A percentile compares a stretch with the other conserved stretches of the same genome.
Conservation (phyloP, 2,329 filamentous ascomycete species). For the Geosmithia morbida region DNA sequence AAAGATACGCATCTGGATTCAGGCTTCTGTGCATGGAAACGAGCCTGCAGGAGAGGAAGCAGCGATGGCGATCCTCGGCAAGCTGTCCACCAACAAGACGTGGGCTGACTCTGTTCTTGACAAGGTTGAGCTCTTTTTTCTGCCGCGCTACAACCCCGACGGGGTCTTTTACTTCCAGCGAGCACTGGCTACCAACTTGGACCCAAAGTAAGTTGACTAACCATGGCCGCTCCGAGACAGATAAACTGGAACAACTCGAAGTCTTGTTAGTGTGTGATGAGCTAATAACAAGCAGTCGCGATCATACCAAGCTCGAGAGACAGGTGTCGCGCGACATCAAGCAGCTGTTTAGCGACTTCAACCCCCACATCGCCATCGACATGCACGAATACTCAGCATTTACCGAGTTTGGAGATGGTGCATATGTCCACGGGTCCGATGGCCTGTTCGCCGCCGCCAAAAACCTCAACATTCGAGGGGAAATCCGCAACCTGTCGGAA, state of each 20-base stretch:
- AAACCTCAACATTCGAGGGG: constrained; percentile 16
- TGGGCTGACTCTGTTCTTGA: constrained; percentile 13
- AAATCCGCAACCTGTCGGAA: constrained; percentile 13
- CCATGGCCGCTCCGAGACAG: too few species aligned
- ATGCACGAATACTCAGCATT: constrained; percentile 15
- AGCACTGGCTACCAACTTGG: constrained; percentile 11
- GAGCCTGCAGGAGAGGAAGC: constrained; percentile 17
- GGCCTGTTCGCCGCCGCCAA: constrained; percentile 17
- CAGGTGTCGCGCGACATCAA: constrained; percentile 16
- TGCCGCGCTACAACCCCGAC: constrained; percentile 18
- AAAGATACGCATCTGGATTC: constrained; percentile 16
- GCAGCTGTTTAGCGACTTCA: constrained; percentile 10
- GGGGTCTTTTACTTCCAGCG: constrained; percentile 18
- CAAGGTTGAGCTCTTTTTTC: constrained; percentile 12
- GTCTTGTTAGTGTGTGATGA: too few species aligned
- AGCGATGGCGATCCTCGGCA: constrained; percentile 13
- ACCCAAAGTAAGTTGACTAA: constrained; percentile 10
- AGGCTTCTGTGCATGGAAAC: constrained; percentile 17
- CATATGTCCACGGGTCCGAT: constrained; percentile 9
- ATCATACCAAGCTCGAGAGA: constrained; percentile 16
- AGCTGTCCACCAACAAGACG: constrained; percentile 11
- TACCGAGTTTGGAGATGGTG: constrained; percentile 6
- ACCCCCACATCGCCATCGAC: constrained; percentile 15
- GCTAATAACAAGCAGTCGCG: constrained; percentile 5
- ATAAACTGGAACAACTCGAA: too few species aligned